phyloP scores from a whole-genome alignment of 805 yeast genomes.

The Candida jianshihensis region DNA sequence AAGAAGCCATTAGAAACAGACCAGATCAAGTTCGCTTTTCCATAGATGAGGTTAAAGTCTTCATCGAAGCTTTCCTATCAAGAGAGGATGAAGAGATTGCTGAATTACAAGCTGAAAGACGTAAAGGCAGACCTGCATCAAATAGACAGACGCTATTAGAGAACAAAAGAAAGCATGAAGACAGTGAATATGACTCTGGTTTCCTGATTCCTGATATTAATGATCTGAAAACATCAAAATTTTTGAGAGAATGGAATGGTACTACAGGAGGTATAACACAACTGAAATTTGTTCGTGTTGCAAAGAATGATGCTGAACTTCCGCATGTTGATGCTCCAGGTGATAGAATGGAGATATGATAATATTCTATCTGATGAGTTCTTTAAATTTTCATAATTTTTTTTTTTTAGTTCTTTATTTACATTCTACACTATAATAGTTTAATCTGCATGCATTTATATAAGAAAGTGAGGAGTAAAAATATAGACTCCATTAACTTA shows the following conservation, averaged over 20 bases:
- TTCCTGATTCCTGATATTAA: constrained; percentile 66
- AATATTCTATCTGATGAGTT: neutral
- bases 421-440: neutral
- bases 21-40: constrained; percentile 37
- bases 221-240: constrained; percentile 48
- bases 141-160: constrained; percentile 63
- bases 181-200: constrained; percentile 61
- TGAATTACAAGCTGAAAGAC: constrained; percentile 51
- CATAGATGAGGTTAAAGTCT: constrained; percentile 50
- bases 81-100: constrained; percentile 74
- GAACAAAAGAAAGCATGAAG: constrained; percentile 53
- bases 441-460: neutral
- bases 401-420: constrained; percentile 1
- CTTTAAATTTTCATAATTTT: too few relatives aligned
- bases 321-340: constrained; percentile 2
- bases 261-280: constrained; percentile 69
- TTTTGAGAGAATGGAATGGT: constrained; percentile 73
- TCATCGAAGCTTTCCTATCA: constrained; percentile 54
- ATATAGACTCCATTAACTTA: too few relatives aligned
- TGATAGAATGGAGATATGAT: constrained; percentile 5
- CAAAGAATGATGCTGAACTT: constrained; percentile 16
- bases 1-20: constrained; percentile 44
- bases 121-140: constrained; percentile 84
- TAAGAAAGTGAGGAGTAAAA: too few relatives aligned
- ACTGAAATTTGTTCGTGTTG: constrained; percentile 33